Evolutionary conservation across 164 flowering plant species (phyloP).

Genomic region (Hamamelis virginiana): DNA sequence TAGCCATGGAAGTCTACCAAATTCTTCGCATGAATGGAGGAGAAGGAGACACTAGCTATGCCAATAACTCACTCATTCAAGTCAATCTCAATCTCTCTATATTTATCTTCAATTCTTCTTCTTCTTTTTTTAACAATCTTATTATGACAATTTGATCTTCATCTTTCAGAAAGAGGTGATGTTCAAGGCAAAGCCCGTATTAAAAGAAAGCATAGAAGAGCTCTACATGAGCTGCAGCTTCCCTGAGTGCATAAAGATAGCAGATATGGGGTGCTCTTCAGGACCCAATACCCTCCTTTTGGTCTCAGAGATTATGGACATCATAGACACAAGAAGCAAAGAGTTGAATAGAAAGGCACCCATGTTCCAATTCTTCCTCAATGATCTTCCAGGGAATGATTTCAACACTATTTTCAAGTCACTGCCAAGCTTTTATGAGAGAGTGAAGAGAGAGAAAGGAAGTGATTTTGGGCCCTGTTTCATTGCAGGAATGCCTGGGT

Average conservation of each 20-base stretch:
- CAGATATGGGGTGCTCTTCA: slow-evolving; percentile 19
- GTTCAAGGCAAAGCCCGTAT: not conserved
- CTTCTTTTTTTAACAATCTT: too few relatives aligned
- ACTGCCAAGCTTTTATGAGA: slow-evolving; percentile 6
- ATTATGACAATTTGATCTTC: too few relatives aligned
- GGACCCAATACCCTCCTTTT: slow-evolving; percentile 12
- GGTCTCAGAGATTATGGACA: not conserved
- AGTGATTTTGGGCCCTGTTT: not conserved
- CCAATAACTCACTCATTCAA: not conserved
- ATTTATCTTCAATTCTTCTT: too few relatives aligned
- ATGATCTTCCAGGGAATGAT: too few relatives aligned
- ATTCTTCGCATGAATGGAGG: slow-evolving; percentile 10
- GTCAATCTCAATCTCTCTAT: too few relatives aligned
- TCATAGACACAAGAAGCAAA: not conserved
- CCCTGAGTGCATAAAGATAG: slow-evolving; percentile 8
- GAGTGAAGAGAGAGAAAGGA: not conserved
- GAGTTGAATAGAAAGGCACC: not conserved
- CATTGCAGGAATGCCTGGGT: slow-evolving; percentile 7
- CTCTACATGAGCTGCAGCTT: not conserved
- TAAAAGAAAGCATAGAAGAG: not conserved
- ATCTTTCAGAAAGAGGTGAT: slow-evolving; percentile 10
- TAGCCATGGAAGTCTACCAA: too few relatives aligned
- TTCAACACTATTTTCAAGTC: too few relatives aligned
- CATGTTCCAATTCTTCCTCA: slow-evolving; percentile 4
- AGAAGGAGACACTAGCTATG: slow-evolving; percentile 1